A percentile compares a stretch with the other conserved stretches of the same genome.
These are phyloP conservation scores for Fomitopsis pulvina DNA, from an alignment of 768 basidiomycete species.

Conservation along the genomic window DNA sequence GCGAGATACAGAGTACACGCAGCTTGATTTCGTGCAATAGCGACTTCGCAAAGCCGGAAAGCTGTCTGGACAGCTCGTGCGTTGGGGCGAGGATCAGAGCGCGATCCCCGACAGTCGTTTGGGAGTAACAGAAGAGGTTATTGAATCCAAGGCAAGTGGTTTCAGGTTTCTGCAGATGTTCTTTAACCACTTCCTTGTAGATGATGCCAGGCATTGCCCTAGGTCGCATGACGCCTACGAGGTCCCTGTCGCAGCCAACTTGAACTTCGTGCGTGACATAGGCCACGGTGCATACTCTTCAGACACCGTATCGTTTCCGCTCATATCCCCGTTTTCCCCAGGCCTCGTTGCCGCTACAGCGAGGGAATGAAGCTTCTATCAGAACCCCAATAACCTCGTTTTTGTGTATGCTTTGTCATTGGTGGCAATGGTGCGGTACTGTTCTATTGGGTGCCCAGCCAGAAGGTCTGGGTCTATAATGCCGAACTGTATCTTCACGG, in stretches of 20 bases:
- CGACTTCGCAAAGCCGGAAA: constrained; percentile 66
- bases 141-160: no score
- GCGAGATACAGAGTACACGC: constrained; percentile 65
- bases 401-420: no score
- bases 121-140: no score
- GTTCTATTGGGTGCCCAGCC: no score
- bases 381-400: no score
- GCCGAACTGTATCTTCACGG: no score
- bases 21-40: constrained; percentile 72
- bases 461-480: no score
- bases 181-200: no score
- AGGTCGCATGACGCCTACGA: constrained; percentile 17
- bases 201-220: constrained; percentile 19
- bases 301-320: constrained; percentile 10
- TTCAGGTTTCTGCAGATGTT: no score
- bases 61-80: constrained; percentile 82
- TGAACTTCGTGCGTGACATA: constrained; percentile 10
- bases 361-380: constrained; percentile 17
- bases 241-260: constrained; percentile 16
- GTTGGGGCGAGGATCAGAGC: constrained; percentile 83
- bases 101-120: no score
- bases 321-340: constrained; percentile 7
- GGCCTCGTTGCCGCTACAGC: constrained; percentile 5
- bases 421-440: no score
- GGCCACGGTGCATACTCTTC: constrained; percentile 13